phyloP scores from a whole-genome alignment of 1,284 basidiomycete genomes.

The Kalmanozyma brasiliensis region DNA sequence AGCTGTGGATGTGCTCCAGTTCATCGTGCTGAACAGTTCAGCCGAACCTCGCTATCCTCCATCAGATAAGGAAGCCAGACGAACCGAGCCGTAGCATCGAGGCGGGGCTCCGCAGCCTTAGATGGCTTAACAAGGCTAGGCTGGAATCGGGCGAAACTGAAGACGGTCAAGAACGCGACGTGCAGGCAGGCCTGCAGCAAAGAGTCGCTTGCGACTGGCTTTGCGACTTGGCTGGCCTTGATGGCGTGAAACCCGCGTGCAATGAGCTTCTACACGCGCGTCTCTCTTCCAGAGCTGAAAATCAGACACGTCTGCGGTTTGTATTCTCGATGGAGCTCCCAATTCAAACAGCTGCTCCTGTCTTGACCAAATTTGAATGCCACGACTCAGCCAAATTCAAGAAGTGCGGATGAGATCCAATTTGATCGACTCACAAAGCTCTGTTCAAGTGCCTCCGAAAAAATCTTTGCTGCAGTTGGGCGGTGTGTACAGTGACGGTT shows the following conservation, averaged over 20 bases:
- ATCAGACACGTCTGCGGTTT: constrained; percentile 1
- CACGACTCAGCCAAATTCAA: constrained; percentile 29
- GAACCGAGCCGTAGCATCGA: too few relatives aligned
- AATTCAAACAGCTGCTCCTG: too few relatives aligned
- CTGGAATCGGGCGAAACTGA: too few relatives aligned
- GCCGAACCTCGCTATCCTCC: too few relatives aligned
- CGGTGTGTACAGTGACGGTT: constrained; percentile 6
- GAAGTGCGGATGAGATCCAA: background rate
- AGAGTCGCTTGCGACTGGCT: constrained; percentile 5
- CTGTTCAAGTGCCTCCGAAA: constrained; percentile 15
- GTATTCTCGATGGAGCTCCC: too few relatives aligned
- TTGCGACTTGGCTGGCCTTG: background rate
- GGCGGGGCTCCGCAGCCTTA: constrained; percentile 2
- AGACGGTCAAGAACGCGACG: too few relatives aligned
- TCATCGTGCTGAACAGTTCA: too few relatives aligned
- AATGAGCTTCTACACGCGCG: constrained; percentile 15
- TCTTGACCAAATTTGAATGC: constrained; percentile 1
- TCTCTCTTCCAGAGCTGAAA: background rate
- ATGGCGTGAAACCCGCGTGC: constrained; percentile 12
- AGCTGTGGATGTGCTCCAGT: too few relatives aligned
- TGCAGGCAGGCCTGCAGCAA: too few relatives aligned
- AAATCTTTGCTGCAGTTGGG: constrained; percentile 21
- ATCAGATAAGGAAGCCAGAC: too few relatives aligned
- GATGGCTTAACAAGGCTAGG: constrained; percentile 1
- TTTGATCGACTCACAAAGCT: constrained; percentile 11